Base-by-base conservation (phyloP, 2,329 filamentous ascomycete species). In the Microdochium bolleyi region DNA sequence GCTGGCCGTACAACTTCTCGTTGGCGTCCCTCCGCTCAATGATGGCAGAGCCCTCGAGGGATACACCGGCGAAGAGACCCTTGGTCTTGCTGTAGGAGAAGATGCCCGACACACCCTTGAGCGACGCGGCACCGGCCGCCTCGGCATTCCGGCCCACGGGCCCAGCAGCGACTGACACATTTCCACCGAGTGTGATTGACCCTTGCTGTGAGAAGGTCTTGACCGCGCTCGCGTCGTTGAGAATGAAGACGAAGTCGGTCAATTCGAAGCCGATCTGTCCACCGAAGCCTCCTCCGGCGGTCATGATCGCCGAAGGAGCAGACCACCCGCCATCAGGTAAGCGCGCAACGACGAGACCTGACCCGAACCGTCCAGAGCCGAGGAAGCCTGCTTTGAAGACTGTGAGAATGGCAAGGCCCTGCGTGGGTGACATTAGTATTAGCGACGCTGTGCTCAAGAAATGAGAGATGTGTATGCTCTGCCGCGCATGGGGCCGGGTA, bases 81-180 rank as follows among this genome's bases (percentile, higher is more conserved):
- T 96, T 97, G 13, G 94, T 99, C 74, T 96, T 97, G 68, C 88
- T 94, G 77, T 99, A 99, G 63, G 89, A 89, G 76, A 99, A 99
- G 50, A 99, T 86, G 51, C 89, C 94, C 0, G 92, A 88, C 9
- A 97, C 87, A 57, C 90, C 85, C 74, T 85, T 92, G 57, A 95
- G 78, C 60, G 89, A 96, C 8, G 94, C 94, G 14, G 92, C 92
- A 57, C 94, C 94, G 34, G 94, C 92, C 13, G 94, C 94, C 71
- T 99, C 94, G 48, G 92, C 94, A 70, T 96, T 97, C 62, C 94
- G 83, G 52, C 94, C 94, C 24, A 99, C 82, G 0, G 94, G 94
- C 1, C 94, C 94, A 7, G 94, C 94, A 19, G 94, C 94, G 61
- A 99, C 87, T 3, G 90, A 96, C 34, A 97, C 94, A 65, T 99